Conservation (phyloP, 176 grass and related monocot species). For the Oryza rufipogon region DNA sequence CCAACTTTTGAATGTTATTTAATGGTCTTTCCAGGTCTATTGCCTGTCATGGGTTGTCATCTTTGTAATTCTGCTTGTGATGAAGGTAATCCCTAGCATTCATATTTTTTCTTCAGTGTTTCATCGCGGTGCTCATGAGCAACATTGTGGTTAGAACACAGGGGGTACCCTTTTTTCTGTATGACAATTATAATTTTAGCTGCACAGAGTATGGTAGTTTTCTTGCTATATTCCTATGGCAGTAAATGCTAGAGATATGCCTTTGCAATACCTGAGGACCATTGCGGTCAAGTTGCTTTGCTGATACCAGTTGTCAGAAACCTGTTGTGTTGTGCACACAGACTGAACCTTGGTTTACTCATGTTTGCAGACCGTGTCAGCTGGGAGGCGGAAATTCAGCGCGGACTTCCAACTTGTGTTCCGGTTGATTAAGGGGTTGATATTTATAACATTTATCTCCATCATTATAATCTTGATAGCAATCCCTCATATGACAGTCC, state of each 20-base stretch:
- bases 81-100: conserved; percentile 61
- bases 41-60: conserved; percentile 95
- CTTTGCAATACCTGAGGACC: background rate
- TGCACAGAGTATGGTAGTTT: background rate
- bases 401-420: conserved; percentile 88
- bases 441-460: conserved; percentile 80
- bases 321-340: background rate
- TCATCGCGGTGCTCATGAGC: background rate
- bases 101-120: background rate
- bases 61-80: conserved; percentile 72
- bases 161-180: background rate
- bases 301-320: background rate
- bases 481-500: conserved; percentile 80
- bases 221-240: background rate
- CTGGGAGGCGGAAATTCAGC: conserved; percentile 75
- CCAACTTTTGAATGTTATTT: background rate
- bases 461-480: conserved; percentile 77
- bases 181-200: background rate
- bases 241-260: background rate
- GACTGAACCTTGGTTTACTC: background rate
- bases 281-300: background rate
- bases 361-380: conserved; percentile 68
- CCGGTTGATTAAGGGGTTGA: conserved; percentile 90
- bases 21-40: conserved; percentile 74
- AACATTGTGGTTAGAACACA: background rate